Evolutionary conservation across 2,329 filamentous ascomycete genomes (phyloP).

Genomic region (Microdochium paspali): DNA sequence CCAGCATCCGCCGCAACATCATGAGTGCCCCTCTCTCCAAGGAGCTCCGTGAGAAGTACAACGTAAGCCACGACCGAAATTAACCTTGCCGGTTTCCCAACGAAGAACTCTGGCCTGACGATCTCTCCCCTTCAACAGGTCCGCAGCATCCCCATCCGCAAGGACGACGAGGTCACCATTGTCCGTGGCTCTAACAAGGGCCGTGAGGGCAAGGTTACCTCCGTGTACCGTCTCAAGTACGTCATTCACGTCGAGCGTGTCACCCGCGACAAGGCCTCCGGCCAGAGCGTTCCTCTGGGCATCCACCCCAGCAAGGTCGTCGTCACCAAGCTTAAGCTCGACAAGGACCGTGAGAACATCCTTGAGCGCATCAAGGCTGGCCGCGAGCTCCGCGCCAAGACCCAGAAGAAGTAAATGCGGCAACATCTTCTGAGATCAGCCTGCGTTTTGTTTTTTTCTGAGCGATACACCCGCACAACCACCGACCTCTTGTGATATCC

Average conservation of each 20-base stretch:
- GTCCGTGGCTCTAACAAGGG: conserved; percentile 94
- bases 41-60: conserved; percentile 98
- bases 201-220: conserved; percentile 95
- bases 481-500: background rate
- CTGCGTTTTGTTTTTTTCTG: background rate
- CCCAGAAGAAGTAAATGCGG: conserved; percentile 30
- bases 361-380: conserved; percentile 76
- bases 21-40: conserved; percentile 95
- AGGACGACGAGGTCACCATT: conserved; percentile 91
- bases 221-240: conserved; percentile 98
- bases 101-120: background rate
- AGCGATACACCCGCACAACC: background rate
- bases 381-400: conserved; percentile 67
- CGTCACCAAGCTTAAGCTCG: conserved; percentile 97
- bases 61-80: conserved; percentile 51
- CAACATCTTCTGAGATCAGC: background rate
- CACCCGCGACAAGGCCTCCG: conserved; percentile 92
- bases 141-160: conserved; percentile 92
- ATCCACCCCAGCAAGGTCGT: conserved; percentile 95
- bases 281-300: conserved; percentile 89
- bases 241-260: conserved; percentile 95
- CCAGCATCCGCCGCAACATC: conserved; percentile 87
- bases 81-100: background rate
- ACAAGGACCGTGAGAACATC: conserved; percentile 88
- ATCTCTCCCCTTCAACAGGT: conserved; percentile 44